phyloP scores from a whole-genome alignment of 257 asterid genomes.

The Knoxia roxburghii region DNA sequence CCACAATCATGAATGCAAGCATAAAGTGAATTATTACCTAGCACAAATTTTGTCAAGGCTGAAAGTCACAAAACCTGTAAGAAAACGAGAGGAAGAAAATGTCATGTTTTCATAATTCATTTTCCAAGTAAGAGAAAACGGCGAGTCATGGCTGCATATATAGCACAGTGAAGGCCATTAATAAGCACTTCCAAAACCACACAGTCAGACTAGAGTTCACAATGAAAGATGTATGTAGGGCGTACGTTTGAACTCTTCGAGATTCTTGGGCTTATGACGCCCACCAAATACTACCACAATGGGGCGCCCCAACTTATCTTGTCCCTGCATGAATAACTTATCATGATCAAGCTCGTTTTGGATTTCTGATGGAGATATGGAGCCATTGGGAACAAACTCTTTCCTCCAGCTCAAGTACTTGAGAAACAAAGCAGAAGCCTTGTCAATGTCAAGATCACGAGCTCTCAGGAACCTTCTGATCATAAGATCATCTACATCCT shows the following conservation, averaged over 20 bases:
- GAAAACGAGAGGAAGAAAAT: neutral
- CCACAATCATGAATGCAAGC: neutral
- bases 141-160: too few species aligned
- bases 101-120: neutral
- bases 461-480: constrained; percentile 83
- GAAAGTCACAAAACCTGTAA: constrained; percentile 74
- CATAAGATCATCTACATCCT: constrained; percentile 76
- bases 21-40: constrained; percentile 43
- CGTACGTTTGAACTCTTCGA: constrained; percentile 84
- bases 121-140: neutral
- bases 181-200: too few species aligned
- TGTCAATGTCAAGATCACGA: constrained; percentile 83
- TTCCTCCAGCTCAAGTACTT: constrained; percentile 81
- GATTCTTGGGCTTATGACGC: constrained; percentile 54
- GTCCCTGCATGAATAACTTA: constrained; percentile 83
- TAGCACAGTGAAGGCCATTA: too few species aligned
- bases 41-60: constrained; percentile 68
- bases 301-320: constrained; percentile 72
- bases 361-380: constrained; percentile 37
- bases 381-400: constrained; percentile 45
- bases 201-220: too few species aligned
- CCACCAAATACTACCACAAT: constrained; percentile 54
- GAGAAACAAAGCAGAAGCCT: constrained; percentile 64
- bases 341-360: constrained; percentile 54
- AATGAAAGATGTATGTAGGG: neutral